Evolutionary conservation across 345 rosid species (phyloP).

Genomic region (Diplotaxis tenuifolia): DNA sequence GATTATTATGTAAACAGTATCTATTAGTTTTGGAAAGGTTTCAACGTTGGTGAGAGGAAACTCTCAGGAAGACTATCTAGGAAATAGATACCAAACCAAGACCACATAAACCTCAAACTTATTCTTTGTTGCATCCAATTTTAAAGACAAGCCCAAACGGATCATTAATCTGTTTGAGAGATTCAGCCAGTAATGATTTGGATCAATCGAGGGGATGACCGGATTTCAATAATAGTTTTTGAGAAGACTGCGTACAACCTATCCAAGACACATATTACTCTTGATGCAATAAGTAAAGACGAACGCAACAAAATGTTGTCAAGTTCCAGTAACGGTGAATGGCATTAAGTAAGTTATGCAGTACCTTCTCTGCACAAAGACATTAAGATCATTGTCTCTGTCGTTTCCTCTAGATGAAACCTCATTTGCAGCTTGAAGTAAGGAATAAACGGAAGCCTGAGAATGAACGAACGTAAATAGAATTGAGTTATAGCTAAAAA

Average conservation of each 20-base stretch:
- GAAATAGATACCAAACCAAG: not conserved
- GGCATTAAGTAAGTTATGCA: slow-evolving; percentile 11
- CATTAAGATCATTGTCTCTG: slow-evolving; percentile 68
- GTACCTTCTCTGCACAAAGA: slow-evolving; percentile 88
- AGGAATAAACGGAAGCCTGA: not conserved
- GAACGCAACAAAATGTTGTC: not conserved
- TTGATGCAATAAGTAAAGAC: not conserved
- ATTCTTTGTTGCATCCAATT: slow-evolving; percentile 1
- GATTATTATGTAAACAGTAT: not conserved
- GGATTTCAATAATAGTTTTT: no score
- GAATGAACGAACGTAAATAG: not conserved
- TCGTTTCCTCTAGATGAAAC: slow-evolving; percentile 76
- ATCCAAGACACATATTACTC: not conserved
- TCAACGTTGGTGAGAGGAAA: slow-evolving; percentile 3
- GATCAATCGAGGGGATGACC: no score
- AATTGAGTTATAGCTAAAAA: not conserved
- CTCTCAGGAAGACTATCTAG: not conserved
- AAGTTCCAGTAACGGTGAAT: slow-evolving; percentile 26
- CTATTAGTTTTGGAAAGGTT: not conserved
- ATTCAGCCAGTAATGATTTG: no score
- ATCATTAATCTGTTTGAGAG: no score
- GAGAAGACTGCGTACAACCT: not conserved
- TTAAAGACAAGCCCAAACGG: not conserved
- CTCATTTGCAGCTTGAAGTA: slow-evolving; percentile 39
- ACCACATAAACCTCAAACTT: not conserved